These are phyloP conservation scores for Cercospora zeina DNA, from an alignment of 2,329 filamentous ascomycete species.

Conservation along the genomic window DNA sequence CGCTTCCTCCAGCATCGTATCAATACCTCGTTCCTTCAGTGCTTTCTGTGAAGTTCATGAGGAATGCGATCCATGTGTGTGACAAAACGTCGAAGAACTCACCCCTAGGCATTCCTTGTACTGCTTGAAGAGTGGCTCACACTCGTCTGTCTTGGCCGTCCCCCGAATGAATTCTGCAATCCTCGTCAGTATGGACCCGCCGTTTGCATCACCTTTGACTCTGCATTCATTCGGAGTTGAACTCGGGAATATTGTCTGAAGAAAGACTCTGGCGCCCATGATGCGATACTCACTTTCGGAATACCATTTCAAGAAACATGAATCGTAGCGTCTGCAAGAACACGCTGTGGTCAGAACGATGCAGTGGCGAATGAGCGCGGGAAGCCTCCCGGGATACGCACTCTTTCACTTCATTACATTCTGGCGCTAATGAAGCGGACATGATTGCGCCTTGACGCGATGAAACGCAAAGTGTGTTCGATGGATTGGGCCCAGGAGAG, in stretches of 20 bases:
- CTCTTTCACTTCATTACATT: slow-evolving; percentile 97
- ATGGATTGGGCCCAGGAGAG: not conserved
- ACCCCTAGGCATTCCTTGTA: slow-evolving; percentile 87
- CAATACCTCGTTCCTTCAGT: slow-evolving; percentile 85
- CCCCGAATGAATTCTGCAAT: slow-evolving; percentile 78
- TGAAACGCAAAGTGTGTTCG: not conserved
- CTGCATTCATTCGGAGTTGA: no score
- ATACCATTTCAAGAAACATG: slow-evolving; percentile 98
- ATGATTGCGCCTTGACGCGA: slow-evolving; percentile 51
- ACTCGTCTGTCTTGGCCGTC: slow-evolving; percentile 80
- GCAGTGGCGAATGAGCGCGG: not conserved
- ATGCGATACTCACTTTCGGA: slow-evolving; percentile 75
- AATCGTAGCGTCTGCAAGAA: slow-evolving; percentile 81
- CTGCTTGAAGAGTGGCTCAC: slow-evolving; percentile 78
- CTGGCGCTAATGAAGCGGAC: slow-evolving; percentile 91
- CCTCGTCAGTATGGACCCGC: not conserved
- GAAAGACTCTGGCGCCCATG: not conserved
- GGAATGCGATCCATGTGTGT: not conserved
- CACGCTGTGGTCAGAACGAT: not conserved
- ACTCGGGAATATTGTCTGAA: not conserved
- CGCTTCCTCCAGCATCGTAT: slow-evolving; percentile 88
- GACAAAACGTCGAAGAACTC: slow-evolving; percentile 38
- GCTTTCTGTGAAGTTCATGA: slow-evolving; percentile 61
- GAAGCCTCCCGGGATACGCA: slow-evolving; percentile 44
- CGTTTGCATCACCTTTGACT: not conserved